Percentiles rank a stretch among this genome's conserved stretches.
These are phyloP conservation scores for Aaosphaeria arxii DNA, from an alignment of 2,329 filamentous ascomycete genomes.

Conservation along the genomic window DNA sequence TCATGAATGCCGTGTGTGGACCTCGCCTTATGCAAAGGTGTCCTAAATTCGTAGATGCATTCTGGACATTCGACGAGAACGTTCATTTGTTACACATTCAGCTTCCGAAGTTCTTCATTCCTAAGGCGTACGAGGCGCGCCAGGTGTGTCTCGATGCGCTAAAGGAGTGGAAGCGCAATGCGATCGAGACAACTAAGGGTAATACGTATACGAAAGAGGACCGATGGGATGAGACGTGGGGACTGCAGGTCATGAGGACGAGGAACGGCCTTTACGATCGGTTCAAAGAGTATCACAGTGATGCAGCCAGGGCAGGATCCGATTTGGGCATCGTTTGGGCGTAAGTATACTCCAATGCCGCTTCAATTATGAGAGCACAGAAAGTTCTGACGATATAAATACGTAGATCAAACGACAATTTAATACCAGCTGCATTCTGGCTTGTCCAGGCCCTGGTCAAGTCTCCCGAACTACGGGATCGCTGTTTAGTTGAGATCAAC, in stretches of 20 bases:
- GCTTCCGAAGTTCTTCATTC: neutral
- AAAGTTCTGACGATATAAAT: neutral
- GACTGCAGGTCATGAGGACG: neutral
- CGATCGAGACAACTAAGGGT: neutral
- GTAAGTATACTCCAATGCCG: neutral
- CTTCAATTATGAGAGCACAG: no score
- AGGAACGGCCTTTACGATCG: neutral
- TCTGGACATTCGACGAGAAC: constrained; percentile 1
- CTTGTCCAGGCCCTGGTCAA: neutral
- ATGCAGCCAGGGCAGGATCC: neutral
- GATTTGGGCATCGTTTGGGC: constrained; percentile 2
- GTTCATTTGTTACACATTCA: neutral
- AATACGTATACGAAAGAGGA: neutral
- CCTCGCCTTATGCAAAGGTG: neutral
- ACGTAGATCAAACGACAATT: neutral
- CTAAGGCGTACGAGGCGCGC: neutral
- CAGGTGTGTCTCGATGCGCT: neutral
- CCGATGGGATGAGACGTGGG: neutral
- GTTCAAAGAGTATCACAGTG: neutral
- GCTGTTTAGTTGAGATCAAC: neutral
- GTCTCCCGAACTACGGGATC: neutral
- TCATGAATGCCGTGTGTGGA: neutral
- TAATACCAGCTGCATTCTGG: neutral
- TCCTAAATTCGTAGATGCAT: neutral
- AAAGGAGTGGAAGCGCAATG: neutral